phyloP scores from a whole-genome alignment of 768 basidiomycete species.

The Pleurotus pulmonarius region DNA sequence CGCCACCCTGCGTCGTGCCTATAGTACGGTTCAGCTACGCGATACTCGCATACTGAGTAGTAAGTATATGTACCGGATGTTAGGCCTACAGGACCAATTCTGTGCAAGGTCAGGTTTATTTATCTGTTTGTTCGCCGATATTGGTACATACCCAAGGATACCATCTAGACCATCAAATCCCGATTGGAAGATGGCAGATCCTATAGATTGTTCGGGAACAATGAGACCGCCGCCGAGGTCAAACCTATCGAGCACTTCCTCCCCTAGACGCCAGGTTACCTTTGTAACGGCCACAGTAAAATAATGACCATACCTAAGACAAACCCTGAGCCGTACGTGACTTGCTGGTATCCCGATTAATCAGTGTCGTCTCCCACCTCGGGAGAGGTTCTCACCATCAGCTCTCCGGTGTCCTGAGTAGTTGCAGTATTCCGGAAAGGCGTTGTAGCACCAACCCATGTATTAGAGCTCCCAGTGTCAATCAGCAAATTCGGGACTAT shows the following conservation, averaged over 20 bases:
- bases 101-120: conserved; percentile 11
- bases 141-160: conserved; percentile 37
- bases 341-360: conserved; percentile 22
- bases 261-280: conserved; percentile 14
- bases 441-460: conserved; percentile 41
- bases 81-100: conserved; percentile 42
- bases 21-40: not conserved
- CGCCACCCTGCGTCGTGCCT: not conserved
- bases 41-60: not conserved
- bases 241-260: conserved; percentile 35
- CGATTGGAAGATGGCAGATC: conserved; percentile 29
- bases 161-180: conserved; percentile 41
- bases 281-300: not conserved
- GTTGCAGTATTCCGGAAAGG: conserved; percentile 33
- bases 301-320: conserved; percentile 28
- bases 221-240: conserved; percentile 32
- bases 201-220: conserved; percentile 42
- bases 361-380: not conserved
- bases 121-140: too few species aligned
- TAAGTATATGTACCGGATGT: conserved; percentile 28
- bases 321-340: conserved; percentile 40
- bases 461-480: conserved; percentile 41
- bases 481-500: conserved; percentile 16
- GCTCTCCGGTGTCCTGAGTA: conserved; percentile 18
- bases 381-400: conserved; percentile 9